phyloP scores from a whole-genome alignment of 768 basidiomycete species.

The Mycena pura region DNA sequence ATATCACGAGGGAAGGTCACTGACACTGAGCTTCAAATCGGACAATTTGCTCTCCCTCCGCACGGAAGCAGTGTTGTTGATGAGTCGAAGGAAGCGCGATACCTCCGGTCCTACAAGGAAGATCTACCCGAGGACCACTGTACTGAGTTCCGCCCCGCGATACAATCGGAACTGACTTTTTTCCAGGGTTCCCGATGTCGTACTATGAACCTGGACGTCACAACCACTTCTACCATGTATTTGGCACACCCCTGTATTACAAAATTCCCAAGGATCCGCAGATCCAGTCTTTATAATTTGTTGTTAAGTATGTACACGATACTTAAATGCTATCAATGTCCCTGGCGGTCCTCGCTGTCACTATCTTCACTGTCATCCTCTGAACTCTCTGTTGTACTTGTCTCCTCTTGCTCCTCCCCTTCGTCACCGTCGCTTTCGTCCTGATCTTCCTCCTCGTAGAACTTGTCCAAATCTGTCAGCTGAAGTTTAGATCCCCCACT shows the following conservation, averaged over 20 bases:
- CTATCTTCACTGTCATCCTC: slow-evolving; percentile 41
- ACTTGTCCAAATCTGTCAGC: slow-evolving; percentile 73
- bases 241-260: slow-evolving; percentile 69
- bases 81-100: slow-evolving; percentile 66
- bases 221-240: slow-evolving; percentile 82
- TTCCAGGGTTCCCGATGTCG: slow-evolving; percentile 78
- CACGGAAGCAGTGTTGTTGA: slow-evolving; percentile 60
- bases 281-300: slow-evolving; percentile 36
- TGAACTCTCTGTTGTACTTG: slow-evolving; percentile 30
- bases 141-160: too few species aligned
- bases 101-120: slow-evolving; percentile 71
- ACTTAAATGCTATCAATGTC: slow-evolving; percentile 21
- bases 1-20: slow-evolving; percentile 85
- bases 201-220: slow-evolving; percentile 69
- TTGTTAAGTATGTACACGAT: not conserved
- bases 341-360: slow-evolving; percentile 27
- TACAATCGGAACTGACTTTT: too few species aligned
- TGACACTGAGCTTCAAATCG: slow-evolving; percentile 90
- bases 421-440: slow-evolving; percentile 40
- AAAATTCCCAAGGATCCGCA: slow-evolving; percentile 48
- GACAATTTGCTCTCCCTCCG: slow-evolving; percentile 79
- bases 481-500: slow-evolving; percentile 47
- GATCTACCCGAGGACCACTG: slow-evolving; percentile 71
- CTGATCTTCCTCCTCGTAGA: slow-evolving; percentile 64
- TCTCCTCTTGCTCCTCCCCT: slow-evolving; percentile 29